Percentiles rank a stretch among this genome's conserved stretches.
phyloP scores from a whole-genome alignment of 1,284 basidiomycete species.

The Sutorius eximius region DNA sequence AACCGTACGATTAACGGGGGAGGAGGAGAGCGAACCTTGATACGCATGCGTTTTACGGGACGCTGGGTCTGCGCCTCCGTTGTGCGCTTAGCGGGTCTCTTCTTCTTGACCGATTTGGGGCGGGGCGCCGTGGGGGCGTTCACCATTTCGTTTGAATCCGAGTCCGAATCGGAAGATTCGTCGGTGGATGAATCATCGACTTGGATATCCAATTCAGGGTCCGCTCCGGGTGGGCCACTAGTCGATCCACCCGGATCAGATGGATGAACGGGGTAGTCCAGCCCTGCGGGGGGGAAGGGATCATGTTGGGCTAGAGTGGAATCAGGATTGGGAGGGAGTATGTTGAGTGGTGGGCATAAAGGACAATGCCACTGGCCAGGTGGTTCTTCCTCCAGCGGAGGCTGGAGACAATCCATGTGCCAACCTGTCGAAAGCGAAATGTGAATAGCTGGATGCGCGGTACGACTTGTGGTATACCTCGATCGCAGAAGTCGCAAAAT shows the following conservation, averaged over 20 bases:
- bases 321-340: conserved; percentile 22
- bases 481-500: conserved; percentile 94
- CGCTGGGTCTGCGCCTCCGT: conserved; percentile 27
- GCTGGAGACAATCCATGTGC: conserved; percentile 87
- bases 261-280: conserved; percentile 4
- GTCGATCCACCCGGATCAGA: conserved; percentile 8
- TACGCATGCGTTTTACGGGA: conserved; percentile 41
- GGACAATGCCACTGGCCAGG: conserved; percentile 79
- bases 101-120: conserved; percentile 31
- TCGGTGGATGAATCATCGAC: conserved; percentile 22
- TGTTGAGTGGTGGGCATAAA: conserved; percentile 45
- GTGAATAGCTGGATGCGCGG: conserved; percentile 4
- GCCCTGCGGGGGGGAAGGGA: conserved; percentile 1
- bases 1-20: conserved; percentile 48
- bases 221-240: conserved; percentile 1
- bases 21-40: conserved; percentile 39
- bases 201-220: conserved; percentile 24
- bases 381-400: conserved; percentile 70
- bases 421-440: conserved; percentile 55
- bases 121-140: conserved; percentile 11
- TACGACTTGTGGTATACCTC: conserved; percentile 51
- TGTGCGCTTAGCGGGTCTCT: conserved; percentile 28
- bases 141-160: conserved; percentile 31
- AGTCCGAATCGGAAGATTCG: conserved; percentile 36
- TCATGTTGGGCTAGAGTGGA: conserved; percentile 12